Evolutionary conservation across 2,329 filamentous ascomycete genomes (phyloP), one percentile per base, ranked within the genome.

Genomic region (Botryosphaeria dothidea): DNA sequence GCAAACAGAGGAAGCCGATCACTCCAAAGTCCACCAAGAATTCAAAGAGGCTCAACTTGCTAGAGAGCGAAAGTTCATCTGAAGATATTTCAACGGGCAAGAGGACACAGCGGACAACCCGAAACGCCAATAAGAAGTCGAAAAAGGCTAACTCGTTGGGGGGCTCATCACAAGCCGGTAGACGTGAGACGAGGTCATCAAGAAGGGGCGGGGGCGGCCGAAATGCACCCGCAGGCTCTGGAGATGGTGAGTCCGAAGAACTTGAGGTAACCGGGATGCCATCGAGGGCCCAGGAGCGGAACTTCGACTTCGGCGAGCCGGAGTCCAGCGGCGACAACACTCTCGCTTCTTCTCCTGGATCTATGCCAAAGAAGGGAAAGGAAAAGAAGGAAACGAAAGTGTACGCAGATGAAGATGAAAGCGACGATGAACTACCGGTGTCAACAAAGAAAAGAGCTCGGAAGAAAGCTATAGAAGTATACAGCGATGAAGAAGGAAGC

Each of bases 401-500:
- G 3, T 54, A 56, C 34, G 65, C 48, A 41, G 66, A 67, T 19
- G 51, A 63, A 1, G 68, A 67, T 9, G 60, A 66, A 17, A 68
- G 67, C 25, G 67, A 68, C 17, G 65, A 70, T 19, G 61, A 38
- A 29, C 11, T 51, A 3, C 57, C 64, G 3, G 31, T 34, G 31
- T 34, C 31, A 11, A 11, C 19, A 2, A 62, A 19, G 29, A 45
- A 36, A 9, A 38, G 31, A 31, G 48, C 9, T 6, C 25, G 3
- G 5, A 65, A 27, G n/a, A 17, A 21, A 6, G 34, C 23, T 4
- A 13, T 31, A 3, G 49, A 54, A 17, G 38, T 46, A 2, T 54
- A 62, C 27, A 67, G 56, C 43, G 66, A 66, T 17, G 51, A 63
- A 1, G 68, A 67, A 6, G 60, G 66, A 15, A 68, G 68, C 25